These are phyloP conservation scores for Citropsis articulata DNA, from an alignment of 345 rosid genomes.

Conservation along the genomic window DNA sequence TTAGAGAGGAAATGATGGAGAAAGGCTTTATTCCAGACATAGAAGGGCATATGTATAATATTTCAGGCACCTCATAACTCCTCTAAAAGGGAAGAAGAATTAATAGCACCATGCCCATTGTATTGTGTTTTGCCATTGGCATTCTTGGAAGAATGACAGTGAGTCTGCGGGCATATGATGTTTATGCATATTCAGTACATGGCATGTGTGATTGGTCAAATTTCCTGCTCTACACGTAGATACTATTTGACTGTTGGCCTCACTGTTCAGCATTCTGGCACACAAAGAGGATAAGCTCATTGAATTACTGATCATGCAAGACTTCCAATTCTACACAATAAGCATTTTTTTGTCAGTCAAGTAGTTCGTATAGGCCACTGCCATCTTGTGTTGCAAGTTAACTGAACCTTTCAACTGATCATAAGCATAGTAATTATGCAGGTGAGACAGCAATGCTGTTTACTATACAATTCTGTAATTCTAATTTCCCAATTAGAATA, in stretches of 20 bases:
- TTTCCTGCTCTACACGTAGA: not conserved
- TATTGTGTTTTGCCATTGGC: not conserved
- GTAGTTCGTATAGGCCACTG: not conserved
- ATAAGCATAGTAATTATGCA: not conserved
- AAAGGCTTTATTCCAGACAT: constrained; percentile 86
- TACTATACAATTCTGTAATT: too few relatives aligned
- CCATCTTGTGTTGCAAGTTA: not conserved
- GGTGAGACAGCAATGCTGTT: not conserved
- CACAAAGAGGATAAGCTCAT: not conserved
- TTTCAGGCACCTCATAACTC: constrained; percentile 18
- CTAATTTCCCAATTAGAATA: not conserved
- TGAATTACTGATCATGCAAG: not conserved
- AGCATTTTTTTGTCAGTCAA: not conserved
- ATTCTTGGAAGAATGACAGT: not conserved
- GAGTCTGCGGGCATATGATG: too few relatives aligned
- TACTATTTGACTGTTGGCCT: not conserved
- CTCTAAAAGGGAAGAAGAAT: not conserved
- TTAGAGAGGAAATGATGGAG: constrained; percentile 27
- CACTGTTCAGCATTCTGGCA: not conserved
- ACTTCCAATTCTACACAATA: not conserved
- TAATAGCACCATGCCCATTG: not conserved
- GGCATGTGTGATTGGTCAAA: too few relatives aligned
- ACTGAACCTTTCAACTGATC: not conserved
- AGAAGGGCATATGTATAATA: constrained; percentile 65
- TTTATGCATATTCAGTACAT: too few relatives aligned